These are phyloP conservation scores for Crithidia sp. DNA, from an alignment of 208 protist genomes.

Conservation along the genomic window DNA sequence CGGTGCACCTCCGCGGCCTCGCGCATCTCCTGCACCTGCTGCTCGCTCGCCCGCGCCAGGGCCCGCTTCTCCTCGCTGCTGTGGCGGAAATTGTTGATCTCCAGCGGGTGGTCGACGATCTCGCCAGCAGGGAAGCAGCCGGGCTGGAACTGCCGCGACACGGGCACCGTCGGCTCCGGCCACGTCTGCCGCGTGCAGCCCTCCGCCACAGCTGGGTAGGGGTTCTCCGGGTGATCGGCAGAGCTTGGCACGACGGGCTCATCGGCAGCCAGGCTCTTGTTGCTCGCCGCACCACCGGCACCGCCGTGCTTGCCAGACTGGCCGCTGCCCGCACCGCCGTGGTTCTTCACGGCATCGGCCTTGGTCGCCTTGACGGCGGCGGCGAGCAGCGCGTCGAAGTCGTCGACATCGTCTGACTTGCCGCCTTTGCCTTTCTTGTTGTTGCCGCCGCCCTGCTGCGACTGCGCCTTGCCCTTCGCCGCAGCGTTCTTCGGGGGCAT, in stretches of 20 bases:
- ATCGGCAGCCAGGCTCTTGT: slow-evolving; percentile 46
- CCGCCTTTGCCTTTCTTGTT: slow-evolving; percentile 50
- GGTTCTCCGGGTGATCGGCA: slow-evolving; percentile 82
- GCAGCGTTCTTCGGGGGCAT: slow-evolving; percentile 54
- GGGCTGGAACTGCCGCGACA: slow-evolving; percentile 82
- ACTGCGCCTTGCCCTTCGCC: slow-evolving; percentile 22
- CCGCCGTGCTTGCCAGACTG: slow-evolving; percentile 16
- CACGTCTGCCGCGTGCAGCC: slow-evolving; percentile 86
- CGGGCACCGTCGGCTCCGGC: slow-evolving; percentile 93
- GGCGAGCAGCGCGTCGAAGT: slow-evolving; percentile 79
- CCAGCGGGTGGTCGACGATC: slow-evolving; percentile 86
- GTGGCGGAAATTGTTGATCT: slow-evolving; percentile 92
- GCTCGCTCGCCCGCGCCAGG: slow-evolving; percentile 73
- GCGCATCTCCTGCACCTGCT: slow-evolving; percentile 89
- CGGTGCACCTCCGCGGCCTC: slow-evolving; percentile 92
- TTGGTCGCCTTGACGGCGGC: slow-evolving; percentile 67
- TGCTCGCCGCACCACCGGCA: background rate
- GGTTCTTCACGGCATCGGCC: slow-evolving; percentile 49
- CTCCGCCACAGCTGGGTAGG: slow-evolving; percentile 53
- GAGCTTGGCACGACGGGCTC: slow-evolving; percentile 54
- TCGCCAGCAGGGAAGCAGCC: slow-evolving; percentile 84
- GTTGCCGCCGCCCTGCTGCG: slow-evolving; percentile 15
- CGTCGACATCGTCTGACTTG: slow-evolving; percentile 57
- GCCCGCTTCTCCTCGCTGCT: slow-evolving; percentile 93
- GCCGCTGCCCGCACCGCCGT: slow-evolving; percentile 19